Base-by-base conservation (phyloP, 1,139 yeast genomes). In the Diutina siamensis region DNA sequence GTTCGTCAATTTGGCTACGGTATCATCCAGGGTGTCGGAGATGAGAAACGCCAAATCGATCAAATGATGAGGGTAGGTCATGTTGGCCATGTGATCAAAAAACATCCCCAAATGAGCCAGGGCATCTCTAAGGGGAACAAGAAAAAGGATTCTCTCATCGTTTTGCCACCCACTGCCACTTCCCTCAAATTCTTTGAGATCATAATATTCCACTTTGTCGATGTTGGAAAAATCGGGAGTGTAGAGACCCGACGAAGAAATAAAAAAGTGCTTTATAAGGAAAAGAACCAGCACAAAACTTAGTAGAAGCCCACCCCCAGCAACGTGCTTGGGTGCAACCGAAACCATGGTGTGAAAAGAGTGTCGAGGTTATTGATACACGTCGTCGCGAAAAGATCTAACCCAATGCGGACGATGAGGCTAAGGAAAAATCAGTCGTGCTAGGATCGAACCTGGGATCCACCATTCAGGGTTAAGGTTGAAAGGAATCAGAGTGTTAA, bases 71-170 rank as follows among this genome's bases (percentile, higher is more conserved):
- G 81, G 81, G 53, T 76, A 76, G 2, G 80, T 72, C 57, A 76
- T 63, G 57, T 76, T 76, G 50, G 58, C 63, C 78, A 76, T 69
- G 54, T 75, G 80, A 27, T 72, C 67, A 52, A 76, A 76, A 53
- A 76, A 76, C 82, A 76, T 76, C 32, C 81, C 80, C 54, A 76
- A 64, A 56, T 76, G 81, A n/a, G 74, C 70, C 4, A 79, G 75
- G 1, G 82, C 82, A 56, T 76, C 81, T 61, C 82, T 62, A 51
- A 76, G 63, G 1, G 82, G 82, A 4, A 76, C 81, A 52, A 80
- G 74, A 53, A 76, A 74, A 36, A 76, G 56, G 20, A 76, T 78
- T 44, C 80, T 74, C 54, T 76, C 80, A 52, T 86, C 94, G 15
- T 78, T 74, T 15, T 78, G 61, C n/a, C 59, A 56, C 17, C 63